Evolutionary conservation across 2,329 filamentous ascomycete species (phyloP).

Genomic region (Ilyonectria destructans): DNA sequence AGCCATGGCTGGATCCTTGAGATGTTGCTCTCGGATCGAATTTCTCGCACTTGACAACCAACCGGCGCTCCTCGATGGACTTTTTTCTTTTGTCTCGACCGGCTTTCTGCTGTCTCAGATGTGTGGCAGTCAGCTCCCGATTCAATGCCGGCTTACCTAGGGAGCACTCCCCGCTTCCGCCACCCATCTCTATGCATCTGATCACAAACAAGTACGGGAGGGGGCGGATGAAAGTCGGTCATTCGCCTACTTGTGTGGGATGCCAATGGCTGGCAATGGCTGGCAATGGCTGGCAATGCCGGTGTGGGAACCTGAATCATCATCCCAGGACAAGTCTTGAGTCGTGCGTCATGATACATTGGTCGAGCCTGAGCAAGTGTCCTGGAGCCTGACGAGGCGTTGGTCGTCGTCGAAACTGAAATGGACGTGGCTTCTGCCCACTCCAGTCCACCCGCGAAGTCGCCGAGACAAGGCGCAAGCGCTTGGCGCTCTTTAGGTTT

Average conservation of each 20-base stretch:
- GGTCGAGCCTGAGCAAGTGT: slow-evolving; percentile 14
- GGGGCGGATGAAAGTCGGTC: neutral
- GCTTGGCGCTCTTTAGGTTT: slow-evolving; percentile 32
- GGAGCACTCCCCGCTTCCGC: slow-evolving; percentile 14
- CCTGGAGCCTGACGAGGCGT: slow-evolving; percentile 21
- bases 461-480: slow-evolving; percentile 48
- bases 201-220: slow-evolving; percentile 28
- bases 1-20: neutral
- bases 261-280: neutral
- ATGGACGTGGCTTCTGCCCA: slow-evolving; percentile 40
- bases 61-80: neutral
- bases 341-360: slow-evolving; percentile 19
- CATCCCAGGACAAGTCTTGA: slow-evolving; percentile 12
- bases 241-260: slow-evolving; percentile 1
- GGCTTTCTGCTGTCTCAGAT: slow-evolving; percentile 38
- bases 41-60: slow-evolving; percentile 15
- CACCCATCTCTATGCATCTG: slow-evolving; percentile 32
- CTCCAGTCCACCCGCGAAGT: slow-evolving; percentile 45
- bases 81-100: slow-evolving; percentile 38
- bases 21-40: slow-evolving; percentile 18
- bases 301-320: slow-evolving; percentile 22
- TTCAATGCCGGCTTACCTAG: slow-evolving; percentile 43
- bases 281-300: neutral
- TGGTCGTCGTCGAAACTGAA: slow-evolving; percentile 36
- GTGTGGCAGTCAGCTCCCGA: slow-evolving; percentile 41